phyloP scores from a whole-genome alignment of 352 stramenopile species.

The Blastocystis sp. region DNA sequence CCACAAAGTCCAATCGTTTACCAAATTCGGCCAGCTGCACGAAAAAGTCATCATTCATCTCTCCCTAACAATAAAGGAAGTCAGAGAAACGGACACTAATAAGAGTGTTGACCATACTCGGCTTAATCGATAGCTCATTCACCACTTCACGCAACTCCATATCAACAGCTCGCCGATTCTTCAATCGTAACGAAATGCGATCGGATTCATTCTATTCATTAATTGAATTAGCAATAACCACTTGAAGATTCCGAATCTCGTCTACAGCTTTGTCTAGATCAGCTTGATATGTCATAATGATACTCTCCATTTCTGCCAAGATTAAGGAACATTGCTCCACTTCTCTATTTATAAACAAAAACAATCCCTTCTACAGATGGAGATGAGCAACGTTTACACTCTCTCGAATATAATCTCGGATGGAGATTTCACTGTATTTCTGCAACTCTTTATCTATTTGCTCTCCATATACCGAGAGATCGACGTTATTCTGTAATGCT shows the following conservation, averaged over 20 bases:
- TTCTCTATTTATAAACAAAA: background rate
- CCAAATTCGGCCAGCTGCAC: background rate
- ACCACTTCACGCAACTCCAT: background rate
- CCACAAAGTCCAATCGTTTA: background rate
- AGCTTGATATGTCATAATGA: slow-evolving; percentile 22
- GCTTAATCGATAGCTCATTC: slow-evolving; percentile 5
- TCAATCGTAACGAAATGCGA: slow-evolving; percentile 22
- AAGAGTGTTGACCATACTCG: slow-evolving; percentile 5
- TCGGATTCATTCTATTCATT: slow-evolving; percentile 9
- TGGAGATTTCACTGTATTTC: background rate
- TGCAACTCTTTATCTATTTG: slow-evolving; percentile 28
- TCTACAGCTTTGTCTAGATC: slow-evolving; percentile 22
- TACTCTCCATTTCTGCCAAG: slow-evolving; percentile 10
- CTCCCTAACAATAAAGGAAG: background rate
- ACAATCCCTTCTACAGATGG: background rate
- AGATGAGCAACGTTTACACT: slow-evolving; percentile 36
- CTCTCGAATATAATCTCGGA: slow-evolving; percentile 26
- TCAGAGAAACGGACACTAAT: background rate
- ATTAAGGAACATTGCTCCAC: slow-evolving; percentile 1
- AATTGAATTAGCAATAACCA: background rate
- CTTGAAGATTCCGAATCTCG: slow-evolving; percentile 20
- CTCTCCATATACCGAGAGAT: slow-evolving; percentile 21
- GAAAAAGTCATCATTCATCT: slow-evolving; percentile 41
- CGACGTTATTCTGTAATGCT: slow-evolving; percentile 33
- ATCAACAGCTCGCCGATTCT: slow-evolving; percentile 3